Percentiles rank a stretch among this genome's conserved stretches.
Conservation (phyloP, 169 alveolate genomes). For the Theileria luwenshuni region DNA sequence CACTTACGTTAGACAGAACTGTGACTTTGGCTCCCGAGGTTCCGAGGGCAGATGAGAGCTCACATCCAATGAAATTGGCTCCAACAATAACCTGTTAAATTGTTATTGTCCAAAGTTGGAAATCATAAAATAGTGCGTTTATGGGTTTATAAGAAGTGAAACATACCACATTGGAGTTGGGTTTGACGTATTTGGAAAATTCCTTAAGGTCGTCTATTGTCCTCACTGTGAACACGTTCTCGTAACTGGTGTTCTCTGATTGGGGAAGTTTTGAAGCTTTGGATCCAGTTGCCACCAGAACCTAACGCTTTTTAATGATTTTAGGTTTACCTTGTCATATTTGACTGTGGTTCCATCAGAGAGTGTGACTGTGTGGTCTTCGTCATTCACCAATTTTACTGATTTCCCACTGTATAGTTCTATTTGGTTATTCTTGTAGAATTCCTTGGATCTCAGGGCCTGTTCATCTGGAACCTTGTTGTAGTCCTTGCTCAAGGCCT, state of each 20-base stretch:
- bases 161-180: conserved; percentile 59
- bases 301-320: not conserved
- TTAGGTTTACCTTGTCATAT: conserved; percentile 62
- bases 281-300: conserved; percentile 74
- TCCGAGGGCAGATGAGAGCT: conserved; percentile 72
- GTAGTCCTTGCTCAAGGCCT: conserved; percentile 50
- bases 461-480: conserved; percentile 64
- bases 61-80: conserved; percentile 79
- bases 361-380: conserved; percentile 60
- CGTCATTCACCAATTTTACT: conserved; percentile 61
- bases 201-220: conserved; percentile 58
- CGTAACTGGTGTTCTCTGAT: conserved; percentile 20
- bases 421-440: conserved; percentile 61
- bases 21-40: conserved; percentile 70
- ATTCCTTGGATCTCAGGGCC: conserved; percentile 66
- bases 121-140: too few relatives aligned
- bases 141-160: too few relatives aligned
- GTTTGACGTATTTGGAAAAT: conserved; percentile 59
- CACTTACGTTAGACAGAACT: conserved; percentile 66
- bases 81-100: conserved; percentile 75
- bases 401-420: conserved; percentile 56
- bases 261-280: conserved; percentile 57
- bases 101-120: too few relatives aligned
- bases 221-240: conserved; percentile 70
- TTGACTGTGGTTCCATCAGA: conserved; percentile 70